Evolutionary conservation across 2,329 filamentous ascomycete genomes (phyloP).

Genomic region (Zymoseptoria brevis): DNA sequence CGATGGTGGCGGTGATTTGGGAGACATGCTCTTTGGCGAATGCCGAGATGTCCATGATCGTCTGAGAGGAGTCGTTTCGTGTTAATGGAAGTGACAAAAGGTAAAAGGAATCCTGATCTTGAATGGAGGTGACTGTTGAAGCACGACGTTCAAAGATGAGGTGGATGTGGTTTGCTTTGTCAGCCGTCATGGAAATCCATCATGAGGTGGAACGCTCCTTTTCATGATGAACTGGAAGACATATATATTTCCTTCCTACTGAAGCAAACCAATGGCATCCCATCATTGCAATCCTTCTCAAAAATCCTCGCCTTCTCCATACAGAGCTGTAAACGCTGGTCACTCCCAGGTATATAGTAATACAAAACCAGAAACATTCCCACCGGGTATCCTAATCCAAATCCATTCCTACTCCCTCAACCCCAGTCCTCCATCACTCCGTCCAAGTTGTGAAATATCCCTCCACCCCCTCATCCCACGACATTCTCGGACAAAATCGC

Average conservation of each 20-base stretch:
- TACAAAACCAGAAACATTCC: background rate
- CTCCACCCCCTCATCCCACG: background rate
- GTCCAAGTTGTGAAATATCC: background rate
- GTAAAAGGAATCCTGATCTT: background rate
- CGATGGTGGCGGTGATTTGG: conserved; percentile 25
- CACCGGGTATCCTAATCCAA: background rate
- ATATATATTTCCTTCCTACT: background rate
- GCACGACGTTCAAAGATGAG: background rate
- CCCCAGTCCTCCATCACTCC: background rate
- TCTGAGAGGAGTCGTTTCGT: background rate
- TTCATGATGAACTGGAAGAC: no score
- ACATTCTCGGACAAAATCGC: background rate
- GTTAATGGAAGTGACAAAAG: background rate
- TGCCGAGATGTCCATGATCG: conserved; percentile 16
- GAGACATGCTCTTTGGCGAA: conserved; percentile 19
- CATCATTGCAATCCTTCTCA: background rate
- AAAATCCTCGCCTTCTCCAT: background rate
- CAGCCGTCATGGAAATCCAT: background rate
- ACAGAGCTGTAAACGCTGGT: background rate
- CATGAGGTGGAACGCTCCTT: no score
- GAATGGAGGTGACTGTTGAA: background rate
- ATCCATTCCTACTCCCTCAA: background rate
- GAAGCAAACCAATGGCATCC: background rate
- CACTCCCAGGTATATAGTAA: background rate
- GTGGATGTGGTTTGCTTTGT: background rate